Conservation (phyloP, 164 flowering plant genomes). For the Magnolia changhungtana region DNA sequence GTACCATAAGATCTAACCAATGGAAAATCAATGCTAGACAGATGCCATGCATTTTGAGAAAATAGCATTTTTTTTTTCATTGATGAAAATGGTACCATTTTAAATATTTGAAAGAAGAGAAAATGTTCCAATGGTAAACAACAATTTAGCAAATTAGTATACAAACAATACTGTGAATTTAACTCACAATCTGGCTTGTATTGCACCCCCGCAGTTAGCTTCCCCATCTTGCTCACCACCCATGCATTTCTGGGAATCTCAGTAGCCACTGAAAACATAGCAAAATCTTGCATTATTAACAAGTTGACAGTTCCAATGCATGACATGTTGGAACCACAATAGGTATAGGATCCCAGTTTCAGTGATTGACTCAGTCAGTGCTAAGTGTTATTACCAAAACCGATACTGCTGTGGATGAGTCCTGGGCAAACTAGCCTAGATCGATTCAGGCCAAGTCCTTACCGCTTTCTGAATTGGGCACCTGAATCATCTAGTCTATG, state of each 20-base stretch:
- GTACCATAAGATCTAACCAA: not conserved
- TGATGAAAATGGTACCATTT: not conserved
- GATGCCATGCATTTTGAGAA: not conserved
- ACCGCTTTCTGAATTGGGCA: not conserved
- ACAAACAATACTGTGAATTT: not conserved
- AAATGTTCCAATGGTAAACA: not conserved
- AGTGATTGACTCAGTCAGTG: not conserved
- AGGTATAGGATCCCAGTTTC: not conserved
- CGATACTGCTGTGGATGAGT: not conserved
- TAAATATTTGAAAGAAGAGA: not conserved
- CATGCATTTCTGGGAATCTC: constrained; percentile 74
- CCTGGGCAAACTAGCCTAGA: not conserved
- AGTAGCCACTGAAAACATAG: constrained; percentile 35
- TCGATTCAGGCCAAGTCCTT: not conserved
- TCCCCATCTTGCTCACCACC: constrained; percentile 87
- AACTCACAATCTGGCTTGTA: constrained; percentile 76
- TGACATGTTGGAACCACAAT: not conserved
- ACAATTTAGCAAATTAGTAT: not conserved
- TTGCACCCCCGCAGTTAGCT: constrained; percentile 79
- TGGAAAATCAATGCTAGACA: not conserved
- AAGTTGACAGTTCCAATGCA: not conserved
- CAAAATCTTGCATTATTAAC: not conserved
- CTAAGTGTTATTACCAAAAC: not conserved
- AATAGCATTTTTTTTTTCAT: not conserved
- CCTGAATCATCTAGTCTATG: not conserved